Base-by-base conservation (phyloP, 768 basidiomycete species). In the Naganishia friedmannii region DNA sequence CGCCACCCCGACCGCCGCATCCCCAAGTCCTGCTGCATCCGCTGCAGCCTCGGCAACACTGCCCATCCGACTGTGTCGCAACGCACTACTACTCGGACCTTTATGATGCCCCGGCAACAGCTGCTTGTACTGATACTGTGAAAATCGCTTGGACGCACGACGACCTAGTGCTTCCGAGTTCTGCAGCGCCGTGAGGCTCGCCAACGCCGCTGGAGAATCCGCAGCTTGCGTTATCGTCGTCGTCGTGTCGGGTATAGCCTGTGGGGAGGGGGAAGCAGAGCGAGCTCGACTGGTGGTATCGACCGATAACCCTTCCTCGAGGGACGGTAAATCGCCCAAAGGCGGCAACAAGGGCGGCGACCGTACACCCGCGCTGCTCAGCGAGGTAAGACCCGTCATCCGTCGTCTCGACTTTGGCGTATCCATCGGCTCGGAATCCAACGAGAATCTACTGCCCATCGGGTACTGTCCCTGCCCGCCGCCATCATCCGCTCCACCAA, bases 81-180 rank as follows among this genome's bases (percentile, higher is more conserved):
- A 34, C 84, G 67, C n/a, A 75, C 76, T 12, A 66, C 58, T 34
- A 73, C 83, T 12, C 76, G 73, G 65, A 48, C 74, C 65, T 45
- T 66, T 58, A 17, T 48, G 32, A 37, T 66, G 69, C 19, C 88
- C 88, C 3, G 92, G 79, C 0, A 80, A 89, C 89, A 98, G 94
- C 83, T 94, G 94, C 56, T 90, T 88, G 75, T 97, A 90, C 73
- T 93, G 91, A 79, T 95, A 98, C 1, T 89, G 88, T 53, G 93
- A 96, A 82, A 93, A 98, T 0, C 96, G 90, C 78, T 97, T 97
- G 26, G 91, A 93, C 21, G 95, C 95, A 55, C 95, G 86, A 26
- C 95, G 87, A 75, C 93, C 92, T 46, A 98, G 85, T 0, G 88
- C 86, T 74, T 94, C 93, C 63, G 87, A 88, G 75, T 89, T 88